A percentile compares a stretch with the other conserved stretches of the same genome.
Evolutionary conservation across 257 asterid genomes (phyloP).

Genomic region (Penstemon newberryi): DNA sequence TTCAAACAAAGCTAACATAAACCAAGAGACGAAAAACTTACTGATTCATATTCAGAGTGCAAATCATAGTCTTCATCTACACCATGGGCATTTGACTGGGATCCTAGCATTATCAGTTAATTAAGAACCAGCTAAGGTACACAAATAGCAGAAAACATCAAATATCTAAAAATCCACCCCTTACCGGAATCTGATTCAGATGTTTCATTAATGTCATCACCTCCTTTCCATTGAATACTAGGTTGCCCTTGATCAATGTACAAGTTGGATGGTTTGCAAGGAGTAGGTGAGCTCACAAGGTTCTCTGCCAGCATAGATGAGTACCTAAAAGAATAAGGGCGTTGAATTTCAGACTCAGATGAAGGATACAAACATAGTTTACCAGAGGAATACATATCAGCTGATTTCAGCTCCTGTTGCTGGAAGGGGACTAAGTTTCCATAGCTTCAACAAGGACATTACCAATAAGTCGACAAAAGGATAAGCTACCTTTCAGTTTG

Average conservation of each 20-base stretch:
- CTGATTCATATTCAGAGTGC: conserved; percentile 70
- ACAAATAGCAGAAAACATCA: conserved; percentile 23
- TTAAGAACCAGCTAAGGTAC: conserved; percentile 33
- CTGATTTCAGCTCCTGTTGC: conserved; percentile 16
- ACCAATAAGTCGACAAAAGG: conserved; percentile 17
- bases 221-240: conserved; percentile 39
- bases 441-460: conserved; percentile 18
- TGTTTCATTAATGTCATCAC: conserved; percentile 39
- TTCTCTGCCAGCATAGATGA: conserved; percentile 98
- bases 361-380: conserved; percentile 13
- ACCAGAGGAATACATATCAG: conserved; percentile 16
- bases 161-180: conserved; percentile 17
- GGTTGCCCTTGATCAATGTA: conserved; percentile 43
- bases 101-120: conserved; percentile 54
- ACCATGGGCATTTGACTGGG: conserved; percentile 64
- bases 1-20: conserved; percentile 20
- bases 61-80: conserved; percentile 73
- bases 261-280: conserved; percentile 40
- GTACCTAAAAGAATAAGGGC: conserved; percentile 55
- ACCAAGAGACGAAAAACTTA: conserved; percentile 41
- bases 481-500: conserved; percentile 87
- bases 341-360: conserved; percentile 19
- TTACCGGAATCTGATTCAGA: conserved; percentile 56
- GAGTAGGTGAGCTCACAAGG: conserved; percentile 68
- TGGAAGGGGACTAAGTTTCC: conserved; percentile 4